Evolutionary conservation across 495 filamentous ascomycete species (phyloP).

Genomic region (Bathelium albidoporum): DNA sequence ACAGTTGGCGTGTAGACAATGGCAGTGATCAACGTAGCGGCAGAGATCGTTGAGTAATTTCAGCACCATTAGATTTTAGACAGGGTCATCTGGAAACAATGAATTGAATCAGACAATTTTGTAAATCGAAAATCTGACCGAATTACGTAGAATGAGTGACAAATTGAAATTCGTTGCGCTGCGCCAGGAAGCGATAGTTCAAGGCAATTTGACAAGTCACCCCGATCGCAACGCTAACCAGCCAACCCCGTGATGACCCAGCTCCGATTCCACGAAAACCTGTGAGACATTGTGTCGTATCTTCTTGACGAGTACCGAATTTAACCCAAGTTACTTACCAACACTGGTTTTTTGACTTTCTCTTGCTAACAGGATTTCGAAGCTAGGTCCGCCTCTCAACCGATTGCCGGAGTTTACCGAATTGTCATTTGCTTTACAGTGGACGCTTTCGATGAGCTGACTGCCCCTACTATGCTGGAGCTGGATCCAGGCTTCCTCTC

Average conservation of each 20-base stretch:
- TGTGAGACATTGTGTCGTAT: background rate
- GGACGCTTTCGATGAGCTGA: background rate
- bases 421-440: conserved; percentile 3
- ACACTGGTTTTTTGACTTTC: background rate
- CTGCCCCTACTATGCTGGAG: background rate
- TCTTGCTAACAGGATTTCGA: background rate
- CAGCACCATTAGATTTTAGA: too few relatives aligned
- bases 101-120: background rate
- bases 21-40: too few relatives aligned
- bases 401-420: background rate
- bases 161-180: background rate
- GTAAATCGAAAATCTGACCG: background rate
- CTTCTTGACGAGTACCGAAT: background rate
- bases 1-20: too few relatives aligned
- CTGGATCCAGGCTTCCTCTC: conserved; percentile 77
- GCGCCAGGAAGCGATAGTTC: background rate
- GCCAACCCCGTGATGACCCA: background rate
- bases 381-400: background rate
- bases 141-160: background rate
- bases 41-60: too few relatives aligned
- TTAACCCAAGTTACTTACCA: background rate
- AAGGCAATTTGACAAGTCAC: background rate
- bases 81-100: background rate
- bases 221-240: background rate
- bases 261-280: background rate